Conservation (phyloP, 2,329 filamentous ascomycete species). For the Cladosporium cucumerinum region DNA sequence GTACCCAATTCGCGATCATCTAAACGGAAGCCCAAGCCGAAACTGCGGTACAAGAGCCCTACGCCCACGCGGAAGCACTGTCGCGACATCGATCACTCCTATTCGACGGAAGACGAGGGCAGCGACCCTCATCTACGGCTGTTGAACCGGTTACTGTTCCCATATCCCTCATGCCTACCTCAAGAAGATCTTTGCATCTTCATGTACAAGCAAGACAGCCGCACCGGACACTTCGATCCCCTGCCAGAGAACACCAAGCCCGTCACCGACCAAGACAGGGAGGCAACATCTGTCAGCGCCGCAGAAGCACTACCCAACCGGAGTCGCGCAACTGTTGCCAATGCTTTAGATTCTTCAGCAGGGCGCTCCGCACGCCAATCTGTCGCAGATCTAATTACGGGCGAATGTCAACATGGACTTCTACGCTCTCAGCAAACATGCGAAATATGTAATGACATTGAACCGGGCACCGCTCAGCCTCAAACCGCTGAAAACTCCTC, state of each 20-base stretch:
- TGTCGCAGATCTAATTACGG: background rate
- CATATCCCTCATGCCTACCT: background rate
- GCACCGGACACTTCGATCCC: background rate
- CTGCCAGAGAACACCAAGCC: background rate
- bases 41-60: background rate
- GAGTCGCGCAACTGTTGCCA: background rate
- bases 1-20: background rate
- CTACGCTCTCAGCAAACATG: background rate
- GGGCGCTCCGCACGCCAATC: background rate
- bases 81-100: conserved; percentile 2
- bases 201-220: background rate
- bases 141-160: background rate
- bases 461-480: background rate
- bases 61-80: background rate
- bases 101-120: conserved; percentile 7
- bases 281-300: background rate
- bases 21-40: background rate
- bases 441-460: background rate
- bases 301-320: background rate
- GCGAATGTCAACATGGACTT: background rate
- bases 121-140: background rate
- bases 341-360: background rate
- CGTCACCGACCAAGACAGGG: background rate
- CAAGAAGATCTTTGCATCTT: background rate
- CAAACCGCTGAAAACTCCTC: background rate